These are phyloP conservation scores for Narthecium ossifragum DNA, from an alignment of 106 monocot genomes.

Conservation along the genomic window DNA sequence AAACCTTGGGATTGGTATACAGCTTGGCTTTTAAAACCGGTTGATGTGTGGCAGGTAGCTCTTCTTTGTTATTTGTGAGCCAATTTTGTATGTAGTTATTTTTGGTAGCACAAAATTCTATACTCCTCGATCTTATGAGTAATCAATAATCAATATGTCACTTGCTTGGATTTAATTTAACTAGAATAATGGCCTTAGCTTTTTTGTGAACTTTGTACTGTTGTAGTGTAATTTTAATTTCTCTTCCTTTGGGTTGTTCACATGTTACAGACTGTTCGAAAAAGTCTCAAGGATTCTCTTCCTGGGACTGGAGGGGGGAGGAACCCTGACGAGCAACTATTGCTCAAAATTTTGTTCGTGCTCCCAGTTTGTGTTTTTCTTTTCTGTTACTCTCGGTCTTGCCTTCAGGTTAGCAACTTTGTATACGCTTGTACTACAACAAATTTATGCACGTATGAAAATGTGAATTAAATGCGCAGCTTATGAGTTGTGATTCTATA, in stretches of 20 bases:
- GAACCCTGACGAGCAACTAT: conserved; percentile 47
- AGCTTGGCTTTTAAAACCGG: conserved; percentile 96
- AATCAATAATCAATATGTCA: too few species aligned
- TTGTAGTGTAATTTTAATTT: too few species aligned
- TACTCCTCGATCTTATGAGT: too few species aligned
- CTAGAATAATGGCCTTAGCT: too few species aligned
- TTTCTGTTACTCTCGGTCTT: conserved; percentile 52
- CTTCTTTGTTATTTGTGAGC: not conserved
- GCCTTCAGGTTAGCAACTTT: conserved; percentile 44
- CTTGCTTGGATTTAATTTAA: too few species aligned
- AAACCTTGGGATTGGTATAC: conserved; percentile 99
- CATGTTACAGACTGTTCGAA: conserved; percentile 53
- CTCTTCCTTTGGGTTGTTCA: too few species aligned
- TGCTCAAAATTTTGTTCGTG: conserved; percentile 56
- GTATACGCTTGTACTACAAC: not conserved
- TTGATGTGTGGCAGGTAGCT: conserved; percentile 95
- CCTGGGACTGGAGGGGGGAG: conserved; percentile 90
- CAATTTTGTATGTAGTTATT: too few species aligned
- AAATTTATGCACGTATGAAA: too few species aligned
- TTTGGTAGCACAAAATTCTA: too few species aligned
- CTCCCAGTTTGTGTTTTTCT: conserved; percentile 54
- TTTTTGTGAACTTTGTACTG: too few species aligned
- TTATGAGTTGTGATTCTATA: conserved; percentile 6
- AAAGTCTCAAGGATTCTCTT: conserved; percentile 75
- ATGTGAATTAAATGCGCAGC: too few species aligned